Conservation (phyloP, 345 rosid species). For the Eucalyptus microcorys region DNA sequence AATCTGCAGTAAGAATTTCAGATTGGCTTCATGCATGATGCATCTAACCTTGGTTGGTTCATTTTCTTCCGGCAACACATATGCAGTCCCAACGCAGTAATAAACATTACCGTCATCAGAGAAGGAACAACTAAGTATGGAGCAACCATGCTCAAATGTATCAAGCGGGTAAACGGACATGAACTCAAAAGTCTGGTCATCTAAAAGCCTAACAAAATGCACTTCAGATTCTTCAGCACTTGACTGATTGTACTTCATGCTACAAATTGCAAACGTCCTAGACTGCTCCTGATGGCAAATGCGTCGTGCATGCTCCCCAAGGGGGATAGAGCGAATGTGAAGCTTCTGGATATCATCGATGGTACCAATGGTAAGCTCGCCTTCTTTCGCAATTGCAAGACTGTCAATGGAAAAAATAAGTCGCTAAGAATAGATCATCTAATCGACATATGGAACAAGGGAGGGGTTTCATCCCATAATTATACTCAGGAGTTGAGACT, state of each 20-base stretch:
- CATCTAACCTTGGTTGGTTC: slow-evolving; percentile 74
- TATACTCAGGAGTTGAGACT: not conserved
- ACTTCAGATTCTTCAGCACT: slow-evolving; percentile 71
- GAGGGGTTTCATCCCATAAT: not conserved
- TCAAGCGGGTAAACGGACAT: slow-evolving; percentile 76
- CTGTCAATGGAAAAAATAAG: slow-evolving; percentile 15
- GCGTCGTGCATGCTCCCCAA: slow-evolving; percentile 89
- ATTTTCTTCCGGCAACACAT: slow-evolving; percentile 81
- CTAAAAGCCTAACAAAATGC: slow-evolving; percentile 71
- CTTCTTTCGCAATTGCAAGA: slow-evolving; percentile 92
- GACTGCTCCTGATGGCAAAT: slow-evolving; percentile 96
- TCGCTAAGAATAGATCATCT: not conserved
- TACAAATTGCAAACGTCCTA: slow-evolving; percentile 79
- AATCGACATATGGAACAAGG: not conserved
- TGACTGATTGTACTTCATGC: slow-evolving; percentile 49
- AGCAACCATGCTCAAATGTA: slow-evolving; percentile 79
- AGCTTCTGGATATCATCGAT: slow-evolving; percentile 98
- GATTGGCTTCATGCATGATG: not conserved
- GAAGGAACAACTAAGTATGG: slow-evolving; percentile 88
- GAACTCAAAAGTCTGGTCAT: slow-evolving; percentile 79
- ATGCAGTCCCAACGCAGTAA: slow-evolving; percentile 92
- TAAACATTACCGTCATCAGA: slow-evolving; percentile 67
- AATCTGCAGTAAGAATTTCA: not conserved
- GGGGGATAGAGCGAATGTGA: slow-evolving; percentile 90
- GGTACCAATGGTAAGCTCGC: slow-evolving; percentile 87